Evolutionary conservation across 768 basidiomycete genomes (phyloP), one percentile per base, ranked within the genome.

Genomic region (Psilocybe tampanensis): DNA sequence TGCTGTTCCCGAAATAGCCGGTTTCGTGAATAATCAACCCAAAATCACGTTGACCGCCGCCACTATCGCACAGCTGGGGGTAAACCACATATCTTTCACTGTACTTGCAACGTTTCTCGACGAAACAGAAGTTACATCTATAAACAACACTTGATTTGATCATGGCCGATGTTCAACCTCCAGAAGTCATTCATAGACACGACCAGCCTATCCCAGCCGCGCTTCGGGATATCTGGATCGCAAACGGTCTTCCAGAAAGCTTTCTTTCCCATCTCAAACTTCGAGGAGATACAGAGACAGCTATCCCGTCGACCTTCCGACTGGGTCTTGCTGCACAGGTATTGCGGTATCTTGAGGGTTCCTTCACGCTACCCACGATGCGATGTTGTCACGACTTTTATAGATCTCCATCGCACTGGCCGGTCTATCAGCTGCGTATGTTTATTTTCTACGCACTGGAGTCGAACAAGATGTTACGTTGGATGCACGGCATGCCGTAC

Each of bases 281-380:
- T 6, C 66, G 60, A 11, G 70, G 70, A 15, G 62, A 75, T 34
- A 71, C 82, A 8, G 77, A 82, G 60, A 68, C 70, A 4, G 72
- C 75, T 1, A 70, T 85, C 6, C 71, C 80, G 47, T 86, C 84
- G 1, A 82, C 82, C 0, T 86, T 86, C 64, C 77, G 71, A 51
- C 64, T 86, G 8, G 84, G 82, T 1, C 69, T 74, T 8, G 77
- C 77, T 42, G 83, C 85, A 2, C 84, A 86, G 75, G 84, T 51
- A 42, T 42, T 26, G 51, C 33, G 18, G 17, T 24, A 9, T 41
- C 11, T 11, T 29, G 26, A 42, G 29, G n/a, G 17, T 22, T 39
- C 4, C 15, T n/a, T 15, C 47, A 13, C n/a, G 19, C 24, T 22
- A 7, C 11, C 21, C 22, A 8, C 21, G 45, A 47, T 47, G n/a